Evolutionary conservation across 2,329 filamentous ascomycete species (phyloP), one percentile per base, ranked within the genome.

Genomic region (Cylindrodendrum hubeiense): DNA sequence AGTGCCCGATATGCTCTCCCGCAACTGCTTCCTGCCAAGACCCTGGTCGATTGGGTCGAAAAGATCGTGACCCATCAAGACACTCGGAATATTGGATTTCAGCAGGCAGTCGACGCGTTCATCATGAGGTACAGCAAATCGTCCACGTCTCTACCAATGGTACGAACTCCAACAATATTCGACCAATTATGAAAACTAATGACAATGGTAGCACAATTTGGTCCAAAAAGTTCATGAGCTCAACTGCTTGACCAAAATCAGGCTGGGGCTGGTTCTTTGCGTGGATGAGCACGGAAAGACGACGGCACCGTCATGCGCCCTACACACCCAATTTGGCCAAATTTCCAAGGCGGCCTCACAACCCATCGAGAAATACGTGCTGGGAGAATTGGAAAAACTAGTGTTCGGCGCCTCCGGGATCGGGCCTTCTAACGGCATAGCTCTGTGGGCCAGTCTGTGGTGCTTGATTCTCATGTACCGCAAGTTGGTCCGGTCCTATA

Each of bases 401-500:
- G 68, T 74, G n/a, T 75, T 75, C 59, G 73, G 73, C 2, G 56
- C 56, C 13, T 41, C 65, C 22, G 72, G 71, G 12, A 74, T 74
- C 30, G 71, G 73, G 1, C 65, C 71, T 12, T 66, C 62, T 21
- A 75, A 74, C 37, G 67, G 64, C 34, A 70, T 75, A 24, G 73
- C 73, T 15, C 67, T 75, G 7, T 75, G 72, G 73, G 72, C 73
- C 8, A 74, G 71, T 53, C 53, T 75, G 17, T 74, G 73, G 73
- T 75, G 71, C 41, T 63, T 74, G 53, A 74, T 75, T 13, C 65
- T 75, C 33, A 74, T 74, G 71, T 75, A 75, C 53, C 71, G 73
- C 44, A 75, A 75, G 62, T 64, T 75, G 28, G 71, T 75, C 50
- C 71, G 68, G 39, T 70, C 73, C 5, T 75, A 75, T 22, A 72